Evolutionary conservation across 345 rosid species (phyloP).

Genomic region (Clausena lansium): DNA sequence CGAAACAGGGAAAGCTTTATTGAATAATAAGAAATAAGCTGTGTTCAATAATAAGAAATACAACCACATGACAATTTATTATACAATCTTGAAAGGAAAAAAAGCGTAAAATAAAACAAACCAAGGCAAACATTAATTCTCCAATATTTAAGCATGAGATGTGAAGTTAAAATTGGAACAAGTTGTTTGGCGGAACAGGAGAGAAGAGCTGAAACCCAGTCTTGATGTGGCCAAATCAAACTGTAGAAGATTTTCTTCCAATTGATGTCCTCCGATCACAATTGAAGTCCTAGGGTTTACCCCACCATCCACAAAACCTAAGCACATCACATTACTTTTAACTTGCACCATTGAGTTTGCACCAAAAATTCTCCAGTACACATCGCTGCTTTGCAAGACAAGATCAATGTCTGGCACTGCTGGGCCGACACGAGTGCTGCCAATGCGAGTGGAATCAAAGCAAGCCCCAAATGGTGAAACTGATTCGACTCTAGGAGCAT

Average conservation of each 20-base stretch:
- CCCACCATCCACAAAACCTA: constrained; percentile 26
- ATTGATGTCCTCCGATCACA: constrained; percentile 22
- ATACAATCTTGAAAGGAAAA: no score
- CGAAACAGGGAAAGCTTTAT: no score
- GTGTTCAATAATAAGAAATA: no score
- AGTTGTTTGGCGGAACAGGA: not conserved
- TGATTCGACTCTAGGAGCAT: constrained; percentile 8
- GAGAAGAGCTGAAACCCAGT: not conserved
- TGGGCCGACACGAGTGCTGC: constrained; percentile 5
- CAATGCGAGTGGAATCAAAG: constrained; percentile 2
- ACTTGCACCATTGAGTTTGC: constrained; percentile 27
- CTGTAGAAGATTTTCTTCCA: constrained; percentile 1
- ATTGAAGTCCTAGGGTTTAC: not conserved
- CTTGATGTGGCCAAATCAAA: not conserved
- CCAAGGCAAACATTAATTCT: not conserved
- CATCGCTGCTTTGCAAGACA: constrained; percentile 18
- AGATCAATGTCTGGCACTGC: constrained; percentile 16
- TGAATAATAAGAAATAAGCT: no score
- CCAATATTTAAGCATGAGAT: no score
- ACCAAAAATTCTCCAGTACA: constrained; percentile 23
- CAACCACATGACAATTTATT: no score
- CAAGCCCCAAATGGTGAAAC: constrained; percentile 22
- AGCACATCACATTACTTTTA: constrained; percentile 18
- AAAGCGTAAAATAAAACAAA: no score
- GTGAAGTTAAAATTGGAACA: not conserved